Percentiles rank a stretch among this genome's conserved stretches.
Evolutionary conservation across 257 asterid species (phyloP).

Genomic region (Dorcoceras hygrometricum): DNA sequence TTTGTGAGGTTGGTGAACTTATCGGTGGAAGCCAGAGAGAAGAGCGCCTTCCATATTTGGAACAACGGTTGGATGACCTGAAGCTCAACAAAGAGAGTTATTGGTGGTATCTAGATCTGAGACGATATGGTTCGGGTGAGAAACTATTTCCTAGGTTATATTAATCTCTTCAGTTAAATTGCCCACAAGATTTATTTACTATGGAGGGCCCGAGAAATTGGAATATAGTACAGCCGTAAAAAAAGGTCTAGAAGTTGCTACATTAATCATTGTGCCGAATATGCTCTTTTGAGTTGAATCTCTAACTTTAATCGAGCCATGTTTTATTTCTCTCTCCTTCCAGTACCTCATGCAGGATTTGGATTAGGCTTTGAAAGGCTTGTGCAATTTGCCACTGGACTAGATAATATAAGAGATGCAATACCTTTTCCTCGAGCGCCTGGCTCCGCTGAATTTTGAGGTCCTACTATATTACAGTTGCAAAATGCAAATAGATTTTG

Average conservation of each 20-base stretch:
- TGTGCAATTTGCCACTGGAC: slow-evolving; percentile 90
- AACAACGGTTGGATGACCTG: slow-evolving; percentile 72
- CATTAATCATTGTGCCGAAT: neutral
- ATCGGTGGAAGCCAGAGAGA: slow-evolving; percentile 99
- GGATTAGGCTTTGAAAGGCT: slow-evolving; percentile 98
- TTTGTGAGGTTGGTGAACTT: slow-evolving; percentile 82
- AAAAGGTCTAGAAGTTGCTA: neutral
- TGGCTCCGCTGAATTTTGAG: slow-evolving; percentile 90
- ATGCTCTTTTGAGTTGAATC: neutral
- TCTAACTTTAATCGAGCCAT: slow-evolving; percentile 1
- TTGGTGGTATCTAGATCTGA: slow-evolving; percentile 99
- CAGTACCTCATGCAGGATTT: slow-evolving; percentile 98
- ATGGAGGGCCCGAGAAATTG: slow-evolving; percentile 6
- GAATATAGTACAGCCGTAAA: neutral
- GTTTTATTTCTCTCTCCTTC: slow-evolving; percentile 4
- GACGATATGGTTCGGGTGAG: slow-evolving; percentile 96
- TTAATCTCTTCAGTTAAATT: neutral
- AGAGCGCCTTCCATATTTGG: slow-evolving; percentile 83
- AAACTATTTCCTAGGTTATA: slow-evolving; percentile 1
- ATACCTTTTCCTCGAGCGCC: slow-evolving; percentile 95
- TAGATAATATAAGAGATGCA: slow-evolving; percentile 87
- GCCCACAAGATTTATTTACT: neutral
- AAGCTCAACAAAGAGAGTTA: slow-evolving; percentile 92
- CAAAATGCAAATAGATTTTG: slow-evolving; percentile 2
- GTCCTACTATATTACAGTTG: slow-evolving; percentile 5